Evolutionary conservation across 768 basidiomycete genomes (phyloP).

Genomic region (Leccinum boreale): DNA sequence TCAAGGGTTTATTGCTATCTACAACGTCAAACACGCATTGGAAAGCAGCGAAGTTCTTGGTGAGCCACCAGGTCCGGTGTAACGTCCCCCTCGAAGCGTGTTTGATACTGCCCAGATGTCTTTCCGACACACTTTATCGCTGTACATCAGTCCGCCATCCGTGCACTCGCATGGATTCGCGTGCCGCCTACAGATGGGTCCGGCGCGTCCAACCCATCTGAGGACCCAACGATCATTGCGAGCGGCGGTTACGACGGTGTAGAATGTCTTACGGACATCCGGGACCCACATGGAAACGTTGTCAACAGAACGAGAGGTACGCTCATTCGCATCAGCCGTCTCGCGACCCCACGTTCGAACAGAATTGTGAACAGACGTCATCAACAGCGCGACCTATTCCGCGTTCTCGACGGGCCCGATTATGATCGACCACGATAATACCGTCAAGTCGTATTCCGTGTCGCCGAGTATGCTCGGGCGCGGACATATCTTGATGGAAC

Average conservation of each 20-base stretch:
- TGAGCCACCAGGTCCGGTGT: slow-evolving; percentile 14
- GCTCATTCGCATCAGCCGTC: slow-evolving; percentile 1
- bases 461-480: slow-evolving; percentile 72
- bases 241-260: slow-evolving; percentile 82
- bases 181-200: slow-evolving; percentile 52
- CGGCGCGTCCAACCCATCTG: slow-evolving; percentile 44
- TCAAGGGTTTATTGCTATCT: slow-evolving; percentile 55
- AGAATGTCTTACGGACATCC: slow-evolving; percentile 71
- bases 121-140: slow-evolving; percentile 71
- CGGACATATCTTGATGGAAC: slow-evolving; percentile 69
- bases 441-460: slow-evolving; percentile 69
- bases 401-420: slow-evolving; percentile 66
- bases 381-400: slow-evolving; percentile 65
- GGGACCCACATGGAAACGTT: slow-evolving; percentile 62
- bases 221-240: slow-evolving; percentile 69
- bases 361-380: slow-evolving; percentile 50
- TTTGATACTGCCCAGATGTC: slow-evolving; percentile 27
- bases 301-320: slow-evolving; percentile 78
- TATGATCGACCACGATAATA: slow-evolving; percentile 81
- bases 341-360: neutral
- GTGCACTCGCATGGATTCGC: slow-evolving; percentile 71
- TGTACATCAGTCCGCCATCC: slow-evolving; percentile 78
- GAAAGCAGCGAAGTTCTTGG: slow-evolving; percentile 31
- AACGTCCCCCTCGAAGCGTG: neutral
- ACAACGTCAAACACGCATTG: slow-evolving; percentile 47